Evolutionary conservation across 1,284 basidiomycete genomes (phyloP), one percentile per base, ranked within the genome.

Genomic region (Boletellus dicymbophilus): DNA sequence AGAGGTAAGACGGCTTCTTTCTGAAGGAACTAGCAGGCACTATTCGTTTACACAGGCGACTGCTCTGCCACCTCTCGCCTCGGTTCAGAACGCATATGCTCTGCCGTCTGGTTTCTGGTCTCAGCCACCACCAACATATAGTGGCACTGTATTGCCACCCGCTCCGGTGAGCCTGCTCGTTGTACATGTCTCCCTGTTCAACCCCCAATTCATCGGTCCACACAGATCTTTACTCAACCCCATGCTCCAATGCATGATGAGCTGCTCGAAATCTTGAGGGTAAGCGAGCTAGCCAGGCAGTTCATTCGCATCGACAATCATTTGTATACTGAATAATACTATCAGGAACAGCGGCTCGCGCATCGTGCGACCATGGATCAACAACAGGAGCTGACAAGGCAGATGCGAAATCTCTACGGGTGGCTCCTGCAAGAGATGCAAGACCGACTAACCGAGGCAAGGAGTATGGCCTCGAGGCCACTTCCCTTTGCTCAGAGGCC

Each of bases 361-460:
- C 51, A 52, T 37, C 38, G 38, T 15, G 38, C 38, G 9, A 54
- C 27, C 37, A 20, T 52, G 5, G 28, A 50, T 4, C 51, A 52
- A 23, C 51, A 52, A 9, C 37, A 55, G 23, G 46, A 55, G 37
- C 25, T 55, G 25, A 50, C 38, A n/a, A 42, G 33, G 23, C 45
- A 51, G 9, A 50, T 34, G 21, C 33, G 21, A n/a, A 27, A 16
- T 37, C 9, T 33, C 21, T 50, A 21, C 8, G 46, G 40, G 27
- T 49, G 48, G 48, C 23, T 49, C 12, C 38, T 49, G 48, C 38
- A 18, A 34, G 51, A 55, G 34, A 37, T 52, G 38, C 51, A 42
- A 28, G 52, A 55, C 25, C 38, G 37, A 34, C 11, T 42, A 9
- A 5, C 20, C 9, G 52, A 54, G 9, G 31, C 50, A 37, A 33